A percentile compares a stretch with the other conserved stretches of the same genome.
These are phyloP conservation scores for Coniochaeta ligniaria DNA, from an alignment of 2,329 filamentous ascomycete genomes.

Conservation along the genomic window DNA sequence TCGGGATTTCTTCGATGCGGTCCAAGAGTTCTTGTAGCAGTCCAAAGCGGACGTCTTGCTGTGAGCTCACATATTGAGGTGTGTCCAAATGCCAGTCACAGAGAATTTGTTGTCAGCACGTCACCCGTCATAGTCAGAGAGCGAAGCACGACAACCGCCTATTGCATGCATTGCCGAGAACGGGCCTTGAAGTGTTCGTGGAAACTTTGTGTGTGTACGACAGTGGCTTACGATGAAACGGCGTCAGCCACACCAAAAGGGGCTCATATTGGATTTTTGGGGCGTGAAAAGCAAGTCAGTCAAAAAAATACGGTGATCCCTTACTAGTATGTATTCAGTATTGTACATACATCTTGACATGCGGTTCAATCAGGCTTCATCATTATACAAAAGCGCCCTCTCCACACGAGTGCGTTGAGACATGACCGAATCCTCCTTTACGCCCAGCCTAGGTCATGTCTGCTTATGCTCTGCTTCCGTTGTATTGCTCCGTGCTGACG, in stretches of 20 bases:
- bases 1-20: slow-evolving; percentile 55
- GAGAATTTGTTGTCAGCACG: neutral
- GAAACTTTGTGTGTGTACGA: neutral
- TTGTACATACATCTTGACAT: too few relatives aligned
- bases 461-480: neutral
- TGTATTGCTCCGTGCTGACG: neutral
- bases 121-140: neutral
- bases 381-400: too few relatives aligned
- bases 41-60: neutral
- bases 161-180: too few relatives aligned
- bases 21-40: slow-evolving; percentile 43
- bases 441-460: too few relatives aligned
- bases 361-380: too few relatives aligned
- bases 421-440: too few relatives aligned
- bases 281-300: neutral
- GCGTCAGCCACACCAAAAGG: neutral
- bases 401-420: too few relatives aligned
- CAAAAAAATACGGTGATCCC: too few relatives aligned
- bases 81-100: neutral
- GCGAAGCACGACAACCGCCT: neutral
- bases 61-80: neutral
- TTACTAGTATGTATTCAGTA: too few relatives aligned
- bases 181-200: neutral
- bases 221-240: neutral
- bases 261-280: neutral